Base-by-base conservation (phyloP, 495 filamentous ascomycete species). In the Aspergillus cristatus region DNA sequence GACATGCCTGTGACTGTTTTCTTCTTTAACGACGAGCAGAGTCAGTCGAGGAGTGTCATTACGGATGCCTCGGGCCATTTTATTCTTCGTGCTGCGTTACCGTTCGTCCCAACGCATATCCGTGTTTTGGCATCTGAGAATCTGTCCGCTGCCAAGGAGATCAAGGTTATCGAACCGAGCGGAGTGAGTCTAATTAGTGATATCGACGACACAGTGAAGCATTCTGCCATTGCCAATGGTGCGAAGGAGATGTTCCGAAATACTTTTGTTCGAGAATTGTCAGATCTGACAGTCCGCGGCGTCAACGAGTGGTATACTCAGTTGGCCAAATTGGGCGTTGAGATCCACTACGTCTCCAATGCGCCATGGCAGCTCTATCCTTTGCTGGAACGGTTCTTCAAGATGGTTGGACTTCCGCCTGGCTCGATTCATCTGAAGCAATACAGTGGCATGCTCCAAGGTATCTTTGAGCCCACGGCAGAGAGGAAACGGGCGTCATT, bases 201-300 rank as follows among this genome's bases (percentile, higher is more conserved):
- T 49, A 89, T 99, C 41, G 91, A 99, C 52, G 91, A 99, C 58
- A 99, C 91, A 0, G 82, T 99, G 42, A 99, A 99, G 54, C 86
- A 87, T 47, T 96, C 93, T 2, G 91, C 84, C 11, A 91, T 99
- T 46, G 68, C 74, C 5, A 72, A 75, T 43, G 91, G 93, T 0
- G 80, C 90, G 0, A 81, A 84, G 28, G 91, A 99, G 56, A 94
- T 96, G 34, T 97, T 96, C 52, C 76, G 89, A 15, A 97, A 97
- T 55, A 86, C 86, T 0, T 97, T 99, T 50, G 79, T 93, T 32
- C 81, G 88, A 11, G 88, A 95, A 12, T 62, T 97, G 7, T 66
- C 54, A 0, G 86, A 93, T 48, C 58, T 96, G 26, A 86, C 76
- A 0, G 76, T 99, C 18, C 76, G 84, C 12, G 91, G 91, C 3